A percentile compares a stretch with the other conserved stretches of the same genome.
These are phyloP conservation scores for Thelephora terrestris DNA, from an alignment of 1,284 basidiomycete species.

Conservation along the genomic window DNA sequence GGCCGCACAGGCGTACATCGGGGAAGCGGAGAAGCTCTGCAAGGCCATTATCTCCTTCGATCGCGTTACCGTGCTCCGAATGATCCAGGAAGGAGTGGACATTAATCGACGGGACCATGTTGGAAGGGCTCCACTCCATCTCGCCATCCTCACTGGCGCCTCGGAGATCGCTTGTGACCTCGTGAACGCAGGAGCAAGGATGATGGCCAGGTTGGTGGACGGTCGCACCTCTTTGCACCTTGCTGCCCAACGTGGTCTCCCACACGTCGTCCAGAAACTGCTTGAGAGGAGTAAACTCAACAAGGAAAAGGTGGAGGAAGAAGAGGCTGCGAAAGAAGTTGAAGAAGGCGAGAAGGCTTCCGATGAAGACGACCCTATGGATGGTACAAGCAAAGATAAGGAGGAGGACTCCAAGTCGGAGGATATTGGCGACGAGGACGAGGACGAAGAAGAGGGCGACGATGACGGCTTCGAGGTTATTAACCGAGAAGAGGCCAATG, in stretches of 20 bases:
- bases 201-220: conserved; percentile 43
- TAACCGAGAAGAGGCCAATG: conserved; percentile 2
- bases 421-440: conserved; percentile 15
- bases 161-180: conserved; percentile 37
- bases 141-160: conserved; percentile 38
- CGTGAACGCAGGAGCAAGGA: conserved; percentile 42
- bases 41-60: conserved; percentile 37
- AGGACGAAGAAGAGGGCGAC: conserved; percentile 15
- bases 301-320: conserved; percentile 24
- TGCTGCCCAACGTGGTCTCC: conserved; percentile 37
- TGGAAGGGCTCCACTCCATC: conserved; percentile 44
- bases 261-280: conserved; percentile 35
- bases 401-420: conserved; percentile 12
- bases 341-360: conserved; percentile 19
- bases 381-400: conserved; percentile 14
- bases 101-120: conserved; percentile 46
- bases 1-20: conserved; percentile 48
- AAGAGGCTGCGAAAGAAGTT: conserved; percentile 16
- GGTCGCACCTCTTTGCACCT: conserved; percentile 45
- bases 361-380: conserved; percentile 23
- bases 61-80: conserved; percentile 24
- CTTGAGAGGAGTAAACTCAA: conserved; percentile 35
- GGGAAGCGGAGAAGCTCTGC: conserved; percentile 41
- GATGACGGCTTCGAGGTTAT: no score
- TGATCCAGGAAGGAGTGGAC: conserved; percentile 33